Conservation (phyloP, 495 filamentous ascomycete species). For the Aspergillus sparsus region DNA sequence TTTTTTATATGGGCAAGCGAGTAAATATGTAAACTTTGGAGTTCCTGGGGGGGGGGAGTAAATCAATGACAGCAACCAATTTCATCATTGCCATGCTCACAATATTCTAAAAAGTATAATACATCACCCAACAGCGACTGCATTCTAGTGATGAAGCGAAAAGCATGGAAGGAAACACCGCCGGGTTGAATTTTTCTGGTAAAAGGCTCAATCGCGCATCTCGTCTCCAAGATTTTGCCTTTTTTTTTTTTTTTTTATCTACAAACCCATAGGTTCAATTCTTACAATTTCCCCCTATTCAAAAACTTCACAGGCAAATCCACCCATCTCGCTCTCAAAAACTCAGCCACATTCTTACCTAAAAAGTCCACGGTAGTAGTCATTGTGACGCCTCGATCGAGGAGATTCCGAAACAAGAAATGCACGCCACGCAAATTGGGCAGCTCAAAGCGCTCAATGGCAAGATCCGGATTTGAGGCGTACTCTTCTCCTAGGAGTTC, state of each 20-base stretch:
- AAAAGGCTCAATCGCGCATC: no score
- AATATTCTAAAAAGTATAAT: no score
- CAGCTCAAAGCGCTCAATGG: constrained; percentile 55
- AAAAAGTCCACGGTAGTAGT: constrained; percentile 53
- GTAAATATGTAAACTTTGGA: no score
- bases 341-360: constrained; percentile 61
- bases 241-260: background rate
- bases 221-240: background rate
- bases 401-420: constrained; percentile 55
- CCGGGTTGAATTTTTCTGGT: no score
- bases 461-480: constrained; percentile 37
- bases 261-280: background rate
- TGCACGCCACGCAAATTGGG: constrained; percentile 47
- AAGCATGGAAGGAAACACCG: no score
- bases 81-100: no score
- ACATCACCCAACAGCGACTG: no score
- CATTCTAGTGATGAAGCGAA: no score
- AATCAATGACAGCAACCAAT: no score
- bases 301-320: constrained; percentile 49
- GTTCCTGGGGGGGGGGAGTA: no score
- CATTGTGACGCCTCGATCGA: constrained; percentile 56
- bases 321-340: constrained; percentile 48
- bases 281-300: constrained; percentile 39
- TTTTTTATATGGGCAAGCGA: no score
- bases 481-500: constrained; percentile 45